Evolutionary conservation across 768 basidiomycete species (phyloP).

Genomic region (Naganishia friedmannii): DNA sequence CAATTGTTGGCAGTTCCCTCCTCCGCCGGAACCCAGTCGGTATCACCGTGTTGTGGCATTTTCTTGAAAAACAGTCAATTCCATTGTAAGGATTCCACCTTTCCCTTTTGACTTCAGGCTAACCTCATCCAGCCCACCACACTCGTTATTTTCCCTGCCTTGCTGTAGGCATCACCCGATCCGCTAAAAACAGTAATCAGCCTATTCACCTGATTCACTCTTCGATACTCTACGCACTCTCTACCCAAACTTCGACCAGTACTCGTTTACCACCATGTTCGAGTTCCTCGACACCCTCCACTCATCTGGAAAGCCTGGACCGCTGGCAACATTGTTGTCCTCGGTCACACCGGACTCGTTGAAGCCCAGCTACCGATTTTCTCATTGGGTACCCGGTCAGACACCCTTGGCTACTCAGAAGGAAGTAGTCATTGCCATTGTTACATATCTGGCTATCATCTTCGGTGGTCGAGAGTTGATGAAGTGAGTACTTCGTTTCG

Average conservation of each 20-base stretch:
- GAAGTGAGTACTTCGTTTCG: conserved; percentile 57
- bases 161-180: background rate
- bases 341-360: conserved; percentile 37
- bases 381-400: conserved; percentile 66
- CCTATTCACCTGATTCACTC: conserved; percentile 16
- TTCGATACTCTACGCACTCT: background rate
- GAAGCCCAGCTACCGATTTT: conserved; percentile 54
- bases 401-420: conserved; percentile 76
- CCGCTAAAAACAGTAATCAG: conserved; percentile 6
- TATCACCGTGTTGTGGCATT: background rate
- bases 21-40: too few relatives aligned
- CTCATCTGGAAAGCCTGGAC: conserved; percentile 29
- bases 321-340: conserved; percentile 30
- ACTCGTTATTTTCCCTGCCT: conserved; percentile 2
- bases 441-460: conserved; percentile 78
- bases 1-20: background rate
- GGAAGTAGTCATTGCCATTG: conserved; percentile 68
- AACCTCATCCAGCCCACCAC: background rate
- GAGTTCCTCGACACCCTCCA: conserved; percentile 20
- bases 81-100: background rate
- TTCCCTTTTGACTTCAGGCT: background rate
- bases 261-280: conserved; percentile 26
- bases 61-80: conserved; percentile 12
- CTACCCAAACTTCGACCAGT: background rate
- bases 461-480: conserved; percentile 81